Evolutionary conservation across 2,329 filamentous ascomycete species (phyloP), one percentile per base, ranked within the genome.

Genomic region (Aspergillus arachidicola): DNA sequence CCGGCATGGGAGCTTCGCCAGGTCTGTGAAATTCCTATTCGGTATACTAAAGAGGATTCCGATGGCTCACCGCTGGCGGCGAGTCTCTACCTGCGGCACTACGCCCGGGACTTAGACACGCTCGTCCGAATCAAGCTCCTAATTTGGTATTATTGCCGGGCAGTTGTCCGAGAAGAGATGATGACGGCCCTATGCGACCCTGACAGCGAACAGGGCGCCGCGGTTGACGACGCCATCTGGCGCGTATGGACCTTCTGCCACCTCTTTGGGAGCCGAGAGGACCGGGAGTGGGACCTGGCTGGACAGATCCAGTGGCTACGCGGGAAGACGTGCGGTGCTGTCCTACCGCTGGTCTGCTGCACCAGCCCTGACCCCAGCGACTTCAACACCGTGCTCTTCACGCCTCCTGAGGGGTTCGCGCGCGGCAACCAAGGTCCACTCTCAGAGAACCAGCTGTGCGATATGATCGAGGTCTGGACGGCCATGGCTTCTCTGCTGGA

Each of bases 241-340:
- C 58, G 62, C 12, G 48, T 64, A 21, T 64, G 62, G 62, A 64
- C 56, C 14, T 64, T 64, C 50, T 64, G 62, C 43, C 56, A 53
- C 30, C 50, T 64, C 1, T 61, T 64, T 32, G 62, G 62, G 12
- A 58, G 55, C 30, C 46, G 57, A 48, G 61, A 60, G 14, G 62
- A 41, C 23, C 55, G 59, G 16, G 62, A 64, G 23, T 28, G 43
- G 16, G 62, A 64, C 11, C 38, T 55, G 2, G 38, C 55, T 30
- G 58, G 62, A 14, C 62, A 64, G 19, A 50, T 46, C 16, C 41
- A 50, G 23, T 64, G 62, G 62, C 62, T 64, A 9, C 55, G 58
- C 9, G 43, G 43, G n/a, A 9, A 46, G 21, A 46, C 43, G 2
- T 21, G 21, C n/a, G 11, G 43, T 21, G 1, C 48, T 12, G 50